Evolutionary conservation across 768 basidiomycete species (phyloP), one percentile per base, ranked within the genome.

Genomic region (Mycena alexandri): DNA sequence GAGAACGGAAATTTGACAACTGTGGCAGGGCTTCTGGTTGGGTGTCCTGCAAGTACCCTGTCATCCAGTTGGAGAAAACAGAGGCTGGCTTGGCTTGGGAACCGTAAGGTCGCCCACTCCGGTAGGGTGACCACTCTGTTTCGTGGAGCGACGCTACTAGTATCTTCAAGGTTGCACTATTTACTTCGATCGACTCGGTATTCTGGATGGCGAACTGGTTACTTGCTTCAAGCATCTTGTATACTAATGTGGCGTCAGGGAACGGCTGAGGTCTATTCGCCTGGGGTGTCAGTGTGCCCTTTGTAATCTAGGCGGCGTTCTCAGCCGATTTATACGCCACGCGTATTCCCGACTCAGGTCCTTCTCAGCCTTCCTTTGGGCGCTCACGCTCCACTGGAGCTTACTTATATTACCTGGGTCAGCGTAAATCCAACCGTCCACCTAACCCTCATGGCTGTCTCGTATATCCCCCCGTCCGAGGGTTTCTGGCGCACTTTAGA

Each of bases 321-420:
- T 58, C 55, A 47, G 63, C 48, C 52, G 50, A 58, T 50, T 57
- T n/a, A 42, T 56, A 21, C 53, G 36, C 53, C 43, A 34, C 38
- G 19, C 62, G 17, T 34, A 42, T 56, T 34, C 52, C 55, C 42
- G 34, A 42, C 36, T 44, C 29, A 46, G 53, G 33, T 55, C 54
- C 53, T 67, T 61, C 47, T 42, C n/a, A 3, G 41, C 42, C 58
- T 55, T 55, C 59, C 29, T 61, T 47, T 21, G 29, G 29, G 58
- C 52, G 58, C 57, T 43, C 52, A 60, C n/a, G 57, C 58, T 29
- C 65, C 65, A 59, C 56, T 14, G 36, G 16, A 41, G 42, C 58
- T 59, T 53, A 51, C 50, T 57, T 48, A 55, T 54, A 21, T 54
- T 50, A 34, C 24, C 42, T n/a, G 41, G n/a, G 25, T 51, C 43